Evolutionary conservation across 306 rosid genomes (phyloP).

Genomic region (Quercus ilex): DNA sequence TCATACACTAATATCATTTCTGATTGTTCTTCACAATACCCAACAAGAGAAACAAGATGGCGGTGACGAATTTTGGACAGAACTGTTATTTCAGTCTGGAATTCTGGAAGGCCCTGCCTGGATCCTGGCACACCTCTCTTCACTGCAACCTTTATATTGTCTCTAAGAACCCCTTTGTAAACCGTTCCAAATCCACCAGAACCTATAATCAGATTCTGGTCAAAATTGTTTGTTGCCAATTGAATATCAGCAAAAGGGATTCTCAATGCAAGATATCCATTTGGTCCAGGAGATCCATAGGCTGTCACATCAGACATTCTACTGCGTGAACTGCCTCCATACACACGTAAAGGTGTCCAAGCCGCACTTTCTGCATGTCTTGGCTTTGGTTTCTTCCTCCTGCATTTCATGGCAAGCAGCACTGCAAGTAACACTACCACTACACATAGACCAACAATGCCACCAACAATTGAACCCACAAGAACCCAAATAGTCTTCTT

Average conservation of each 20-base stretch:
- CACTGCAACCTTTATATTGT: conserved; percentile 83
- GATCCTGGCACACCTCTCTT: conserved; percentile 97
- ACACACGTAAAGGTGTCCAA: conserved; percentile 75
- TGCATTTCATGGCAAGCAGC: conserved; percentile 47
- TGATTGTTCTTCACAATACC: conserved; percentile 88
- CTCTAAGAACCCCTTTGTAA: conserved; percentile 68
- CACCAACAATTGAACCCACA: conserved; percentile 63
- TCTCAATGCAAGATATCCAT: conserved; percentile 71
- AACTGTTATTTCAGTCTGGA: conserved; percentile 83
- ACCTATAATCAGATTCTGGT: conserved; percentile 64
- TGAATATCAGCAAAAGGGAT: conserved; percentile 77
- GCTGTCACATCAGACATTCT: conserved; percentile 67
- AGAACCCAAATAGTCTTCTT: conserved; percentile 49
- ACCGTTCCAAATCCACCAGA: conserved; percentile 98
- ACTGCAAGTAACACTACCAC: conserved; percentile 33
- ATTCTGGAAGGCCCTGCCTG: conserved; percentile 97
- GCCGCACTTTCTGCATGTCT: conserved; percentile 62
- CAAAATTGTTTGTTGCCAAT: conserved; percentile 76
- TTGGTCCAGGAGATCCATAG: conserved; percentile 64
- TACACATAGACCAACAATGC: conserved; percentile 43
- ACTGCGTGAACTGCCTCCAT: conserved; percentile 81
- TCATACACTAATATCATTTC: conserved; percentile 97
- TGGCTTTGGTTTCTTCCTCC: conserved; percentile 57
- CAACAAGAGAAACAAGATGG: conserved; percentile 92
- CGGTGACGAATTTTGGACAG: conserved; percentile 87